Evolutionary conservation across 805 yeast genomes (phyloP).

Genomic region (Sugiyamaella americana): DNA sequence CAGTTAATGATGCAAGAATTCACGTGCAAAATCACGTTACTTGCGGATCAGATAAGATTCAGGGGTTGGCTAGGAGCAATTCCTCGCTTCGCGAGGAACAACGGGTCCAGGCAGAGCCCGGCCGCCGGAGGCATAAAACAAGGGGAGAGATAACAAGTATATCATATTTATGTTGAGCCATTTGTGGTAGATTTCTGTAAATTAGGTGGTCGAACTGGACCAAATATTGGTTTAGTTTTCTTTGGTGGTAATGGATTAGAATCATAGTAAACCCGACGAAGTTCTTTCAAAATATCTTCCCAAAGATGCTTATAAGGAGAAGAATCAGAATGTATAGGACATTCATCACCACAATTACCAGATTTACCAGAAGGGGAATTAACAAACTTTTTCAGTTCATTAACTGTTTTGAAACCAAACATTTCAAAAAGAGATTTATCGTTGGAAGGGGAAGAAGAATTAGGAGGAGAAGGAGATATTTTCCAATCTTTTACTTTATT

Average conservation of each 20-base stretch:
- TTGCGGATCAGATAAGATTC: no score
- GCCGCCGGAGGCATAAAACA: no score
- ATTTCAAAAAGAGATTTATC: background rate
- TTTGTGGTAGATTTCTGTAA: no score
- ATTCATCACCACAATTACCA: background rate
- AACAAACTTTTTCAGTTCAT: background rate
- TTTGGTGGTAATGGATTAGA: background rate
- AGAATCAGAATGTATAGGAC: background rate
- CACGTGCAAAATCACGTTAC: no score
- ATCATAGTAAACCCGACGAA: background rate
- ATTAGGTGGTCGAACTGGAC: background rate
- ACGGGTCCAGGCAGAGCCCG: no score
- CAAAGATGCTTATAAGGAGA: background rate
- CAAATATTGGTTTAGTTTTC: background rate
- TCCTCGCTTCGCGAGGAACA: no score
- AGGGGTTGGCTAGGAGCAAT: no score
- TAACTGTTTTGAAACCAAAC: background rate
- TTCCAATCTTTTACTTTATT: background rate
- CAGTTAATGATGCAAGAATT: no score
- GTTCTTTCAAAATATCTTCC: background rate
- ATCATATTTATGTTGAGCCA: no score
- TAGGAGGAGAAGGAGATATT: background rate
- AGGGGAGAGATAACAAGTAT: no score
- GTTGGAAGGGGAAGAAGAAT: no score
- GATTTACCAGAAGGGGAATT: background rate